These are phyloP conservation scores for Reutealis trisperma DNA, from an alignment of 345 rosid genomes.

Conservation along the genomic window DNA sequence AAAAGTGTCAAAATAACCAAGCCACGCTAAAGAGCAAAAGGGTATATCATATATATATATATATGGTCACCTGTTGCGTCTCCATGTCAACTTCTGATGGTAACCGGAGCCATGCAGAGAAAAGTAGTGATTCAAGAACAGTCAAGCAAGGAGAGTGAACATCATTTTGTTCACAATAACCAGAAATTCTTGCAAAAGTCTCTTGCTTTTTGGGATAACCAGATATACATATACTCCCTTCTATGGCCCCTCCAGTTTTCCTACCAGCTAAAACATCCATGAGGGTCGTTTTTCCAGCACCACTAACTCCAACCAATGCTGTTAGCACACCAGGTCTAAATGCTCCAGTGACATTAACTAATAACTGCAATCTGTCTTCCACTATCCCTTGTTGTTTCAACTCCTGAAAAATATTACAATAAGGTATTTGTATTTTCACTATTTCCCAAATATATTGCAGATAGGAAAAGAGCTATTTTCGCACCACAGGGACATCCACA, in stretches of 20 bases:
- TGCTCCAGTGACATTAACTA: constrained; percentile 90
- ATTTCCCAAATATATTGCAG: constrained; percentile 13
- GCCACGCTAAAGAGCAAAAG: not conserved
- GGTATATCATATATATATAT: not conserved
- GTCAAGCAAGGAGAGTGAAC: constrained; percentile 95
- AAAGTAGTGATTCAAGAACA: constrained; percentile 86
- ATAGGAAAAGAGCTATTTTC: constrained; percentile 22
- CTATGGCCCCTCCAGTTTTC: constrained; percentile 89
- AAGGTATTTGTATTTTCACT: constrained; percentile 20
- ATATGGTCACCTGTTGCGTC: constrained; percentile 67
- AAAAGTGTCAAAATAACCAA: constrained; percentile 33
- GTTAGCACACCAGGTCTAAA: constrained; percentile 93
- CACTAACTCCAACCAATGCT: constrained; percentile 96
- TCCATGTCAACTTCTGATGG: constrained; percentile 71
- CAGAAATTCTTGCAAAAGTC: constrained; percentile 94
- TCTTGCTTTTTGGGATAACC: constrained; percentile 94
- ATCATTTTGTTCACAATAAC: constrained; percentile 97
- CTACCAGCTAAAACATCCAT: constrained; percentile 99
- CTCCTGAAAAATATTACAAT: constrained; percentile 52
- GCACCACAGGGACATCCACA: constrained; percentile 86
- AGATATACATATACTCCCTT: constrained; percentile 79
- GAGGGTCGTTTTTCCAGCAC: constrained; percentile 98
- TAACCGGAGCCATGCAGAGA: constrained; percentile 94
- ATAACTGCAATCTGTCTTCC: constrained; percentile 82
- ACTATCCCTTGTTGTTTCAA: constrained; percentile 83